Conservation (phyloP, 306 rosid species). For the Pterocarpus santalinus region DNA sequence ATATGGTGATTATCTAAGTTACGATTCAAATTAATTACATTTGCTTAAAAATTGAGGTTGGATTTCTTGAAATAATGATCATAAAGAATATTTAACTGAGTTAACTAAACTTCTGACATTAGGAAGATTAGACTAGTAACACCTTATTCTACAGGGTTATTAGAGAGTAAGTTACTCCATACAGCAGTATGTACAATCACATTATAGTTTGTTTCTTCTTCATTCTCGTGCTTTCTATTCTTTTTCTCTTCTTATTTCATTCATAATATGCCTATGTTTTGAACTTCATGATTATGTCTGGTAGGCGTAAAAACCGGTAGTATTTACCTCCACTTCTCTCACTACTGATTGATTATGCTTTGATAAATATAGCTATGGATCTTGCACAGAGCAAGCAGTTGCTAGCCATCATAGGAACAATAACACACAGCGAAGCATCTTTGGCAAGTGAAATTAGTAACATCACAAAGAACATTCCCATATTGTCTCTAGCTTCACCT, state of each 20-base stretch:
- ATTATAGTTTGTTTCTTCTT: background rate
- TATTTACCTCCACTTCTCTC: background rate
- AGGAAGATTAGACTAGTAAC: too few species aligned
- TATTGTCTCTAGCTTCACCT: slow-evolving; percentile 60
- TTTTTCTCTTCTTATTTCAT: background rate
- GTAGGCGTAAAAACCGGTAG: background rate
- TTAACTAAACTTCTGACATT: too few species aligned
- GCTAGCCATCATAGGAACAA: slow-evolving; percentile 60
- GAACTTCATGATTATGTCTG: background rate
- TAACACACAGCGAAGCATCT: slow-evolving; percentile 54
- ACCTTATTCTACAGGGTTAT: too few species aligned
- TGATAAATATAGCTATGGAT: slow-evolving; percentile 47
- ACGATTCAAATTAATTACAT: too few species aligned
- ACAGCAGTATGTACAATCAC: background rate
- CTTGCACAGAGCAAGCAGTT: slow-evolving; percentile 51
- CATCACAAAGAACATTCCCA: slow-evolving; percentile 42
- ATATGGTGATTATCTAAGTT: too few species aligned
- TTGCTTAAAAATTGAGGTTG: too few species aligned
- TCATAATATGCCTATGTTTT: too few species aligned
- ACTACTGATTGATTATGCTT: background rate
- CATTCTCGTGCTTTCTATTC: background rate
- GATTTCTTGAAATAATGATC: too few species aligned
- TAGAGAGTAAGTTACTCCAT: too few species aligned
- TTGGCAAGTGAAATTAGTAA: slow-evolving; percentile 42
- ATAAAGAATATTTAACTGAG: too few species aligned